These are phyloP conservation scores for Serendipita indica DNA, from an alignment of 768 basidiomycete species.

Conservation along the genomic window DNA sequence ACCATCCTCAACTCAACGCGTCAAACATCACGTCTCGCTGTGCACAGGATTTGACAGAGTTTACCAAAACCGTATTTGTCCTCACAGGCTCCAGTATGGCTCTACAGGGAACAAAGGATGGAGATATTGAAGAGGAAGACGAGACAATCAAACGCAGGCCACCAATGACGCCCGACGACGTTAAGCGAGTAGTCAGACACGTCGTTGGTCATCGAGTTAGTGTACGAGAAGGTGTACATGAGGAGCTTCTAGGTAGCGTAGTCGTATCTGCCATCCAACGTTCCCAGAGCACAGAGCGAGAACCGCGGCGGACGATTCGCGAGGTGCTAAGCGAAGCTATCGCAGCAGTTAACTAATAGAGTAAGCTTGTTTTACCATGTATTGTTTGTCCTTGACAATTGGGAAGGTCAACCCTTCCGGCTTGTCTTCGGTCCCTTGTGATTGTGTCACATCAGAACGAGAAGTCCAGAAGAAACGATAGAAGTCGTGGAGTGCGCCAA, in stretches of 20 bases:
- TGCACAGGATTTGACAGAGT: conserved; percentile 47
- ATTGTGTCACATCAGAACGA: too few relatives aligned
- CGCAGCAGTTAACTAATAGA: background rate
- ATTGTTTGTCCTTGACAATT: too few relatives aligned
- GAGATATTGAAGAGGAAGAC: conserved; percentile 3
- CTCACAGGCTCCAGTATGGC: background rate
- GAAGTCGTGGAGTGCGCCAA: too few relatives aligned
- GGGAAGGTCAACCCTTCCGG: too few relatives aligned
- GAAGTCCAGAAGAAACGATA: too few relatives aligned
- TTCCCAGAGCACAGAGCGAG: background rate
- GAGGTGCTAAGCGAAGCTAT: background rate
- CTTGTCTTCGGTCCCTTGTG: too few relatives aligned
- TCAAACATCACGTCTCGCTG: conserved; percentile 48
- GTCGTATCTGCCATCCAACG: conserved; percentile 18
- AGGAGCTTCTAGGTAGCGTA: conserved; percentile 52
- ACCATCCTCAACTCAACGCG: conserved; percentile 54
- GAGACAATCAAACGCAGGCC: background rate
- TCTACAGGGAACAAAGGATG: conserved; percentile 8
- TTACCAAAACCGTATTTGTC: conserved; percentile 19
- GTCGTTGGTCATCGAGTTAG: conserved; percentile 62
- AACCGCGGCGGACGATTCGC: background rate
- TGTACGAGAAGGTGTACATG: conserved; percentile 51
- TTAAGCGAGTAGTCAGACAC: conserved; percentile 57
- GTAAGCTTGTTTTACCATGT: too few relatives aligned
- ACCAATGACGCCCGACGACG: conserved; percentile 51